Percentiles rank a stretch among this genome's conserved stretches.
Evolutionary conservation across 106 monocot species (phyloP).

Genomic region (Hemerocallis citrina): DNA sequence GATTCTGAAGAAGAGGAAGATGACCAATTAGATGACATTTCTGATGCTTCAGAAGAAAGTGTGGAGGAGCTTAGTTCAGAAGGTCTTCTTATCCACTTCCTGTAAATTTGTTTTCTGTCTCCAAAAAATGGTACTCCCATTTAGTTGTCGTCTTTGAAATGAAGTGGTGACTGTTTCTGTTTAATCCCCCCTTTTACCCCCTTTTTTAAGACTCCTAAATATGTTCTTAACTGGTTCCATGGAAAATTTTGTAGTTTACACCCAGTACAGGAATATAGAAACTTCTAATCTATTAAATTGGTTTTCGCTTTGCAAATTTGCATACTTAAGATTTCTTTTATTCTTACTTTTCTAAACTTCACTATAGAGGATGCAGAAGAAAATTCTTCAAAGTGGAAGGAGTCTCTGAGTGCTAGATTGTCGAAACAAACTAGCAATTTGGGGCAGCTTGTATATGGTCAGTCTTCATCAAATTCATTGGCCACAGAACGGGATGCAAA

Average conservation of each 20-base stretch:
- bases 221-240: no score
- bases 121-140: no score
- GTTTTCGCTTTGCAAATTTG: neutral
- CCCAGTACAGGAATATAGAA: neutral
- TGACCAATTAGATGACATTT: conserved; percentile 30
- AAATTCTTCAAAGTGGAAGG: conserved; percentile 84
- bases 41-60: conserved; percentile 42
- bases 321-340: neutral
- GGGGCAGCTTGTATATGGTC: conserved; percentile 90
- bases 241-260: no score
- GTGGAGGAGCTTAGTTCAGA: conserved; percentile 19
- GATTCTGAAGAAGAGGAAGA: conserved; percentile 37
- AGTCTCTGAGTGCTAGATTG: conserved; percentile 52
- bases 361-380: conserved; percentile 33
- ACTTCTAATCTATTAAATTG: neutral
- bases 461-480: conserved; percentile 14
- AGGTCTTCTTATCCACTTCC: neutral
- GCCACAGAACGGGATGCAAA: conserved; percentile 7
- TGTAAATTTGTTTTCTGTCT: neutral
- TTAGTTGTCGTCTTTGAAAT: no score
- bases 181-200: no score
- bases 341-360: neutral
- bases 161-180: no score
- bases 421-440: conserved; percentile 48
- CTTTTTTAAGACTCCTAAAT: no score